phyloP scores from a whole-genome alignment of 2,329 filamentous ascomycete species.

The Stachybotrys chartarum region DNA sequence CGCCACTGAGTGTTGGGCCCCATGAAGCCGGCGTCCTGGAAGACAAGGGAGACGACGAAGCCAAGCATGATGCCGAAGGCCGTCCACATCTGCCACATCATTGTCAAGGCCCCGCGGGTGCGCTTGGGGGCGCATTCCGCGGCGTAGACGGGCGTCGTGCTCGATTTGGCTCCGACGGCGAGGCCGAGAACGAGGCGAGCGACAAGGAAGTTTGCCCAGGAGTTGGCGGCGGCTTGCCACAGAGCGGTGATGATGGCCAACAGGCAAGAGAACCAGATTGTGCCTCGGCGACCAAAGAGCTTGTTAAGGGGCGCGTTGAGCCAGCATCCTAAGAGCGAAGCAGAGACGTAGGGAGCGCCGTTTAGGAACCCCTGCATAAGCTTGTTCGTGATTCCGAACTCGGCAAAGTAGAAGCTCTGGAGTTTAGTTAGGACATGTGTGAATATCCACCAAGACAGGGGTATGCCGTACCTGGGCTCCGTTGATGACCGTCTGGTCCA shows the following conservation, averaged over 20 bases:
- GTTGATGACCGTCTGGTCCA: conserved; percentile 57
- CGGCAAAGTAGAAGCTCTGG: conserved; percentile 25
- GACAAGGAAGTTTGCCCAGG: conserved; percentile 54
- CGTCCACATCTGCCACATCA: conserved; percentile 56
- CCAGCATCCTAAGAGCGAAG: conserved; percentile 33
- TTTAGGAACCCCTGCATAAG: conserved; percentile 45
- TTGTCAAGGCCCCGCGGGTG: conserved; percentile 67
- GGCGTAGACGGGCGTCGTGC: conserved; percentile 62
- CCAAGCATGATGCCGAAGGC: conserved; percentile 37
- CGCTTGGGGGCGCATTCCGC: conserved; percentile 62
- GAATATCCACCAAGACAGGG: neutral
- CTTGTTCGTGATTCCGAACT: conserved; percentile 24
- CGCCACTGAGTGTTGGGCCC: conserved; percentile 42
- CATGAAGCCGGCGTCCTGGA: conserved; percentile 41
- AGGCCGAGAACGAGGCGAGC: conserved; percentile 61
- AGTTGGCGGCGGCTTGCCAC: conserved; percentile 33
- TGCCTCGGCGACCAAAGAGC: conserved; percentile 53
- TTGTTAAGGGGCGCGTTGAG: conserved; percentile 41
- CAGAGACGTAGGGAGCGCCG: conserved; percentile 45
- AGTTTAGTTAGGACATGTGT: conserved; percentile 11
- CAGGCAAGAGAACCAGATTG: conserved; percentile 54
- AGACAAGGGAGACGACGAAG: conserved; percentile 42
- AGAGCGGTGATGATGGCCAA: conserved; percentile 37
- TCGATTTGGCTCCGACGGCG: conserved; percentile 59
- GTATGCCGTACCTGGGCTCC: conserved; percentile 32